phyloP scores from a whole-genome alignment of 208 protist genomes.

The Paratrypanosoma confusum region DNA sequence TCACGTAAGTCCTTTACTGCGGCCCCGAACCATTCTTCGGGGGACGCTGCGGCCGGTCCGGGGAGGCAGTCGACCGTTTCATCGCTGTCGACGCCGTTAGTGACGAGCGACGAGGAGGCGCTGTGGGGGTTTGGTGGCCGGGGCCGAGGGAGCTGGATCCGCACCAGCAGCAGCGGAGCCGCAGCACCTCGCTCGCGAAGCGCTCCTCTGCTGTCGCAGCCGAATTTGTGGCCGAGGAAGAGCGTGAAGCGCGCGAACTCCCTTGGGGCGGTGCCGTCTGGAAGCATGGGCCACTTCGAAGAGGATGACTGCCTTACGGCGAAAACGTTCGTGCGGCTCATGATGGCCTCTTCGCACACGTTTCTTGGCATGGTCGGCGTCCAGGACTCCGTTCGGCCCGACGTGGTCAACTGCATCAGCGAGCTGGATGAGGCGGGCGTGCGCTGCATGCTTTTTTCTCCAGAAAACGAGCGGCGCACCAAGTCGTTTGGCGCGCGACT shows the following conservation, averaged over 20 bases:
- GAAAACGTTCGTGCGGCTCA: slow-evolving; percentile 39
- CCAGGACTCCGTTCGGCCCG: slow-evolving; percentile 73
- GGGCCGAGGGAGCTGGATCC: not conserved
- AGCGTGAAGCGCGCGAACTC: slow-evolving; percentile 25
- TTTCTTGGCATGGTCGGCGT: slow-evolving; percentile 85
- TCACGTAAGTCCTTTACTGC: not conserved
- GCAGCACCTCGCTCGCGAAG: slow-evolving; percentile 12
- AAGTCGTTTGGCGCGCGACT: slow-evolving; percentile 87
- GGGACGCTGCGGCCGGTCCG: not conserved
- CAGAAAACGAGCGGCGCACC: slow-evolving; percentile 71
- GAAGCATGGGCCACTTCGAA: slow-evolving; percentile 20
- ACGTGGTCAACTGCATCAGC: slow-evolving; percentile 62
- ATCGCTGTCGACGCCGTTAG: no score
- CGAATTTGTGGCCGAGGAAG: no score
- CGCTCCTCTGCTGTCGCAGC: slow-evolving; percentile 6
- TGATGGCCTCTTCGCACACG: slow-evolving; percentile 68
- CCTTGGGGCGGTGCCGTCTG: slow-evolving; percentile 19
- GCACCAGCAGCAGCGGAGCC: slow-evolving; percentile 11
- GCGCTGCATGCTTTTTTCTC: slow-evolving; percentile 89
- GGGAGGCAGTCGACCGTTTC: no score
- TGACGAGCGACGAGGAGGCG: not conserved
- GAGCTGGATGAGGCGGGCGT: slow-evolving; percentile 84
- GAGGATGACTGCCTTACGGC: slow-evolving; percentile 44
- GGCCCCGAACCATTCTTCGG: not conserved
- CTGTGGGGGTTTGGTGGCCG: not conserved